Evolutionary conservation across 2,329 filamentous ascomycete genomes (phyloP).

Genomic region (Ploettnerulaceae sp.): DNA sequence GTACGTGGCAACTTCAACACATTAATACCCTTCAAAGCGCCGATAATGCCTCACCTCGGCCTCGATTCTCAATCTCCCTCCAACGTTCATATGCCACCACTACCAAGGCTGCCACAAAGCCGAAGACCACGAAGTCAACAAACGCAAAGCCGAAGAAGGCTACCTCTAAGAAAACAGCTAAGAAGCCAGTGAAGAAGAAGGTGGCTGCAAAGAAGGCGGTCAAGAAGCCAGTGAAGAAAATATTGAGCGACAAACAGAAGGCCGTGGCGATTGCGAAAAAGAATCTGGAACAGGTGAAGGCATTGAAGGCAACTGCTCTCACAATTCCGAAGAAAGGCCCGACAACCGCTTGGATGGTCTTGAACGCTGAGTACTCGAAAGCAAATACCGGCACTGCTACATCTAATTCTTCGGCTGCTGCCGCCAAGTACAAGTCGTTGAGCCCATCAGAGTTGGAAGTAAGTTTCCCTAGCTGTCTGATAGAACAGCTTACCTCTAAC

Average conservation of each 20-base stretch:
- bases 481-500: slow-evolving; percentile 12
- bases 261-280: slow-evolving; percentile 15
- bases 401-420: slow-evolving; percentile 11
- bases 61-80: slow-evolving; percentile 7
- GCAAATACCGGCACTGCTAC: not conserved
- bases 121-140: slow-evolving; percentile 26
- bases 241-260: slow-evolving; percentile 9
- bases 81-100: slow-evolving; percentile 27
- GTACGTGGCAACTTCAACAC: slow-evolving; percentile 26
- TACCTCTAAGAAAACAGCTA: slow-evolving; percentile 20
- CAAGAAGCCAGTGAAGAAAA: slow-evolving; percentile 24
- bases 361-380: slow-evolving; percentile 2
- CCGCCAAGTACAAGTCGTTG: slow-evolving; percentile 34
- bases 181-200: slow-evolving; percentile 27
- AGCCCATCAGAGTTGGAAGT: slow-evolving; percentile 36
- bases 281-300: not conserved
- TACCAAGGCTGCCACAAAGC: slow-evolving; percentile 20
- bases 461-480: slow-evolving; percentile 10
- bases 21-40: slow-evolving; percentile 18
- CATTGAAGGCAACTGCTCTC: slow-evolving; percentile 16
- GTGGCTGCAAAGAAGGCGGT: slow-evolving; percentile 25
- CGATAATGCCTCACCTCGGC: slow-evolving; percentile 13
- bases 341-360: slow-evolving; percentile 22
- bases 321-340: slow-evolving; percentile 36
- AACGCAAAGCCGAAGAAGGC: slow-evolving; percentile 15